Percentiles rank a stretch among this genome's conserved stretches.
Conservation (phyloP, 257 asterid species). For the Coffea eugenioides region DNA sequence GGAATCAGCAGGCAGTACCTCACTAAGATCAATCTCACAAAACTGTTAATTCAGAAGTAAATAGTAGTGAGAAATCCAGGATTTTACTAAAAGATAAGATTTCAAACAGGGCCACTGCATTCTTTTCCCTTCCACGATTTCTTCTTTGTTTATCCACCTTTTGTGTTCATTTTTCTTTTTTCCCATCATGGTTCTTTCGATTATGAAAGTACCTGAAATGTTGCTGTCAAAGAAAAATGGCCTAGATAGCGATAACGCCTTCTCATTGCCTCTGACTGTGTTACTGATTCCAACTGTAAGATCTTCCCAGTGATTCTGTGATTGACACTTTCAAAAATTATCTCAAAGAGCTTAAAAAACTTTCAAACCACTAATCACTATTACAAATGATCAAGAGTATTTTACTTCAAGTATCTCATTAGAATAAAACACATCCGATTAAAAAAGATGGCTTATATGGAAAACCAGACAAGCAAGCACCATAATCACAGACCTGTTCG, state of each 20-base stretch:
- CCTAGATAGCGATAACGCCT: conserved; percentile 91
- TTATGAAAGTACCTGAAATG: conserved; percentile 62
- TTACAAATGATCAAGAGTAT: not conserved
- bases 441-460: not conserved
- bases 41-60: conserved; percentile 46
- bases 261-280: conserved; percentile 85
- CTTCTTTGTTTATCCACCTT: not conserved
- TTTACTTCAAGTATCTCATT: no score
- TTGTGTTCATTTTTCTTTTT: not conserved
- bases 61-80: conserved; percentile 7
- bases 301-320: conserved; percentile 84
- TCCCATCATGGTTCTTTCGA: not conserved
- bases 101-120: not conserved
- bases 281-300: conserved; percentile 75
- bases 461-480: not conserved
- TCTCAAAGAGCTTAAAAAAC: conserved; percentile 7
- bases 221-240: conserved; percentile 91
- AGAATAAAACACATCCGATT: not conserved
- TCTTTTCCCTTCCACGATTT: not conserved
- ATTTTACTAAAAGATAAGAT: not conserved
- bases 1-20: conserved; percentile 62
- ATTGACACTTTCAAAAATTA: conserved; percentile 27
- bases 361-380: not conserved
- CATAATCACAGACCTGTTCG: conserved; percentile 56
- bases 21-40: conserved; percentile 78